Conservation (phyloP, 73 alveolate species). For the Paramecium primaurelia region DNA sequence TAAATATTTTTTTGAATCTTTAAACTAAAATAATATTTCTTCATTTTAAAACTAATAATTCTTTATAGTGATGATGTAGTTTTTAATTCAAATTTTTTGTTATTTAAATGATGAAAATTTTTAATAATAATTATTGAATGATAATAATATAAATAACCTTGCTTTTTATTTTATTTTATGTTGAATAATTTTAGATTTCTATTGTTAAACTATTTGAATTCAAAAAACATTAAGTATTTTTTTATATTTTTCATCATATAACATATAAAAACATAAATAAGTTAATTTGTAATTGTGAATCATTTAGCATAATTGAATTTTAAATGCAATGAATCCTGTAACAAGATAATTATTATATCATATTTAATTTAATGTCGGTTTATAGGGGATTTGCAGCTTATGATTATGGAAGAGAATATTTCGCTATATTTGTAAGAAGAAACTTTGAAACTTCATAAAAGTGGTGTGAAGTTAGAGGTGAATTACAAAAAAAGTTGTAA, state of each 20-base stretch:
- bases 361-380: background rate
- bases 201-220: no score
- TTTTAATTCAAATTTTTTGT: no score
- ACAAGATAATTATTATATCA: background rate
- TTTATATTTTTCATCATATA: no score
- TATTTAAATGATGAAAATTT: background rate
- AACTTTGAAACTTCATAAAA: background rate
- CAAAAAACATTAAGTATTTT: no score
- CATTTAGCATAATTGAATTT: background rate
- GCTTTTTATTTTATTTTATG: no score
- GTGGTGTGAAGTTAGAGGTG: background rate
- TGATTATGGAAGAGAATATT: slow-evolving; percentile 9
- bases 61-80: no score
- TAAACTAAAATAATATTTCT: no score
- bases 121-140: no score
- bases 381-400: background rate
- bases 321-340: background rate
- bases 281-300: background rate
- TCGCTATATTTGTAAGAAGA: background rate
- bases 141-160: no score
- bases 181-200: no score
- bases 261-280: no score
- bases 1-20: background rate
- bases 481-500: background rate
- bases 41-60: background rate